Base-by-base conservation (phyloP, 441 rosid genomes). In the Codiaeum variegatum region DNA sequence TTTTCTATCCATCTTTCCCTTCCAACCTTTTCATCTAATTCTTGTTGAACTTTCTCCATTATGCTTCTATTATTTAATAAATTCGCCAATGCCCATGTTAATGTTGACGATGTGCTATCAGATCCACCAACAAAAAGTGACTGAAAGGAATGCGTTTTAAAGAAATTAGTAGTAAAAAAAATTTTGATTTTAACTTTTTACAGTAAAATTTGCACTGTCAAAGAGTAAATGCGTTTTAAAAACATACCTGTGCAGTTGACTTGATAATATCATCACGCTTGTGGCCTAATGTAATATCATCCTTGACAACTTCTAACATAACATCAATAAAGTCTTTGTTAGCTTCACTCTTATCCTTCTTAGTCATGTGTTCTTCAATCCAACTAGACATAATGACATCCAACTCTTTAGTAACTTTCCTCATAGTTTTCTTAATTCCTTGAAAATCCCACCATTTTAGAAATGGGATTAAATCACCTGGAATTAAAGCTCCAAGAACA, bases 21-120 rank as follows among this genome's bases (percentile, higher is more conserved):
- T 16, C 91, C 90, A 34, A 86, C 81, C 26, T 80, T 79, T 6
- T 71, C 18, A 78, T 87, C 94, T 44, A 86, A 42, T 72, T 89
- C 91, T 42, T 83, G 80, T 66, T 83, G 90, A 1, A 81, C 86
- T 65, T 75, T 81, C 70, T 78, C 60, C 62, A 87, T 40, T 42
- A 52, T 66, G 0, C 65, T 66, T 26, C 44, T 81, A n/a, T 87
- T 83, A 79, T 83, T 89, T 49, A 85, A 42, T 46, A 75, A 70
- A 42, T 31, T 54, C 0, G 78, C 31, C 10, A 63, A 7, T 11
- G 55, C 8, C 92, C 95, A 90, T 44, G 78, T 87, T 4, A 85
- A 18, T 18, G 76, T 74, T 23, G 77, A 62, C 2, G 83, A 47
- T 28, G 86, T 82, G 54, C 87, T 85, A 69, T 89, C 90, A 26